Evolutionary conservation across 148 eudicot species (phyloP).

Genomic region (Rhododendron henanense): DNA sequence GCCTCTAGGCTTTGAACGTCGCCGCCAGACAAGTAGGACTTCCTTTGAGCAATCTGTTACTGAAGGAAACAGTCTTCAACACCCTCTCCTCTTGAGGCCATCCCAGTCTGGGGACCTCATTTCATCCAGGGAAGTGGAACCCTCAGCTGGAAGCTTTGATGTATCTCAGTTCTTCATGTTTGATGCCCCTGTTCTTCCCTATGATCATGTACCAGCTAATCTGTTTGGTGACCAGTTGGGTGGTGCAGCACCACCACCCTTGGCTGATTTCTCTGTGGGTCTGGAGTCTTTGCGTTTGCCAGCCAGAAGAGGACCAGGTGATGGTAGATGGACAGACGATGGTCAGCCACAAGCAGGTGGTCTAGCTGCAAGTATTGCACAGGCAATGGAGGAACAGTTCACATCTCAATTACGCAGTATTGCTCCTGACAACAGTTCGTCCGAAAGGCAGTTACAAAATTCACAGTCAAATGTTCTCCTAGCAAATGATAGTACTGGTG

Average conservation of each 20-base stretch:
- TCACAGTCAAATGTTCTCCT: slow-evolving; percentile 27
- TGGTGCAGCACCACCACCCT: slow-evolving; percentile 61
- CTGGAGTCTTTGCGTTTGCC: slow-evolving; percentile 67
- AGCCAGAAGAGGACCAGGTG: slow-evolving; percentile 89
- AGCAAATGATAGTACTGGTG: slow-evolving; percentile 30
- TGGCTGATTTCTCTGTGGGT: slow-evolving; percentile 82
- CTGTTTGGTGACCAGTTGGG: slow-evolving; percentile 68
- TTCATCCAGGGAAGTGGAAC: slow-evolving; percentile 63
- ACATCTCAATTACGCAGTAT: slow-evolving; percentile 48
- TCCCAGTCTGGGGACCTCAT: slow-evolving; percentile 52
- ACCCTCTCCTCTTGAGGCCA: slow-evolving; percentile 86
- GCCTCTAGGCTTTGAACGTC: slow-evolving; percentile 83
- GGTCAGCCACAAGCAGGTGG: slow-evolving; percentile 95
- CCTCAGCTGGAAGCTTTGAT: slow-evolving; percentile 62
- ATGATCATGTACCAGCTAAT: slow-evolving; percentile 57
- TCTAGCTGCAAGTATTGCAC: slow-evolving; percentile 79
- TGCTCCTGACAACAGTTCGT: slow-evolving; percentile 31
- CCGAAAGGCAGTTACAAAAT: slow-evolving; percentile 41
- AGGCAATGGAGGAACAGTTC: slow-evolving; percentile 79
- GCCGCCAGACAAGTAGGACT: slow-evolving; percentile 71
- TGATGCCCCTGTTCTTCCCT: slow-evolving; percentile 79
- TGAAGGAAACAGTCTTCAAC: slow-evolving; percentile 79
- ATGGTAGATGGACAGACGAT: slow-evolving; percentile 99
- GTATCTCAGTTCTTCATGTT: slow-evolving; percentile 76
- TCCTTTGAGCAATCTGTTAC: slow-evolving; percentile 60